Evolutionary conservation across 2,329 filamentous ascomycete species (phyloP).

Genomic region (Clarireedia paspali): DNA sequence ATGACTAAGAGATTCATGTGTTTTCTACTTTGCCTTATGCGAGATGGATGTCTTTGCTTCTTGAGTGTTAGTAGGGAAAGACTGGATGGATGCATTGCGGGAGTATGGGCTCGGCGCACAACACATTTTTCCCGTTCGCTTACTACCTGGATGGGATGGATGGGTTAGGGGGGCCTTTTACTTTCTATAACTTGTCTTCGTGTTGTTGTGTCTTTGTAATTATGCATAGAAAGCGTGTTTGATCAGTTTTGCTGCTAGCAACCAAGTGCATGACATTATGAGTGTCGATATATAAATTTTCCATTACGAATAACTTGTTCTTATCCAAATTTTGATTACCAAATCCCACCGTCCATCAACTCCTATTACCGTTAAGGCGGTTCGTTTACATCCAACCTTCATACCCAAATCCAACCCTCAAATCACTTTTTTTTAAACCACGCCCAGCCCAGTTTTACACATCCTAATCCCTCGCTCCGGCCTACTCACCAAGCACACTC

Average conservation of each 20-base stretch:
- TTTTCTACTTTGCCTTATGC: constrained; percentile 2
- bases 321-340: no score
- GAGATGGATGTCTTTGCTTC: constrained; percentile 6
- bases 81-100: constrained; percentile 14
- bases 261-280: no score
- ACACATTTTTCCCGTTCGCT: constrained; percentile 3
- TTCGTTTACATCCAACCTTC: no score
- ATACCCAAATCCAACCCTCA: no score
- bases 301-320: no score
- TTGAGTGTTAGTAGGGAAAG: constrained; percentile 8
- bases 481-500: neutral
- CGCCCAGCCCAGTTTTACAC: neutral
- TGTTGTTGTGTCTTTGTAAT: neutral
- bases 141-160: neutral
- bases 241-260: neutral
- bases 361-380: no score
- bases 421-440: no score
- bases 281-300: no score
- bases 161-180: neutral
- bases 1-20: neutral
- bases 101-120: constrained; percentile 11
- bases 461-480: neutral
- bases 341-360: no score
- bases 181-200: no score
- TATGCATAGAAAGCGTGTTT: neutral